phyloP scores from a whole-genome alignment of 768 basidiomycete genomes.

The Boletus eberwhitei region DNA sequence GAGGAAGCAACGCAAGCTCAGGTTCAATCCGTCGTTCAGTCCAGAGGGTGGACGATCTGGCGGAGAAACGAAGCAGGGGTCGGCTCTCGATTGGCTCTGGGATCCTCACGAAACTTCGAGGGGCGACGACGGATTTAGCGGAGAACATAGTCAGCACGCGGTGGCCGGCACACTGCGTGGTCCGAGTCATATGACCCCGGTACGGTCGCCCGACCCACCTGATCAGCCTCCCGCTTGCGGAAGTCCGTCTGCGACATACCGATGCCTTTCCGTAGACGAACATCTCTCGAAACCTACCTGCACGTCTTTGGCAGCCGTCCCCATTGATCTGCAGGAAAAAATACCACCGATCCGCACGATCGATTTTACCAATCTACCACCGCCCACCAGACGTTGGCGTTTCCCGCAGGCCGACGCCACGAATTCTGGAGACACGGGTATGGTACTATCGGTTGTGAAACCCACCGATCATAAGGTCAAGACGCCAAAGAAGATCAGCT shows the following conservation, averaged over 20 bases:
- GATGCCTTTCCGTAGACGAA: neutral
- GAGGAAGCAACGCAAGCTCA: conserved; percentile 27
- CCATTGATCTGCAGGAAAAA: neutral
- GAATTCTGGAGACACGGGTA: neutral
- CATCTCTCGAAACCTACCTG: neutral
- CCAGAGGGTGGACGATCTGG: conserved; percentile 7
- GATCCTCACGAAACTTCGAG: neutral
- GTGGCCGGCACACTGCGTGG: neutral
- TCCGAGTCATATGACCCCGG: neutral
- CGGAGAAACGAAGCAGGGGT: neutral
- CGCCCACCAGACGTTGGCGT: conserved; percentile 9
- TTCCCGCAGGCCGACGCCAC: neutral
- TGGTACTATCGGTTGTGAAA: conserved; percentile 7
- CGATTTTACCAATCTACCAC: conserved; percentile 27
- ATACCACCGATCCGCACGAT: conserved; percentile 17
- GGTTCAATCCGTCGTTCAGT: conserved; percentile 24
- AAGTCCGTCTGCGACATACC: neutral
- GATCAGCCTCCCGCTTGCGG: neutral
- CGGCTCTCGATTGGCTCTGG: neutral
- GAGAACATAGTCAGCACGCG: neutral
- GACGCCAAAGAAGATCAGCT: conserved; percentile 26
- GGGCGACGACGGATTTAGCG: neutral
- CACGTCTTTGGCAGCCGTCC: neutral
- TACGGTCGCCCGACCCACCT: conserved; percentile 7
- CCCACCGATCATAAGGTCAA: conserved; percentile 10